Evolutionary conservation across 2,329 filamentous ascomycete species (phyloP).

Genomic region (Fusarium brachygibbosum): DNA sequence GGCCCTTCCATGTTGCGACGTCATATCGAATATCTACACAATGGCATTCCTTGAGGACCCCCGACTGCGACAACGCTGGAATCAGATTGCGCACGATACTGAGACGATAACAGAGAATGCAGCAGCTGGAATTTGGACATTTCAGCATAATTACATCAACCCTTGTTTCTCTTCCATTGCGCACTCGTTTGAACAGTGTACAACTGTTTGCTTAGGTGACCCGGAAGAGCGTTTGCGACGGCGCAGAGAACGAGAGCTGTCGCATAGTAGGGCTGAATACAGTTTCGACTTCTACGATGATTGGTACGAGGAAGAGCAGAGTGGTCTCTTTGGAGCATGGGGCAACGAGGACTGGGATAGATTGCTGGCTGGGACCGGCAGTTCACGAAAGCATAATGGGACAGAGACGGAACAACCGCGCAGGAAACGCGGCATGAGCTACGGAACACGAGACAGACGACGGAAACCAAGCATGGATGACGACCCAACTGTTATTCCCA

Average conservation of each 20-base stretch:
- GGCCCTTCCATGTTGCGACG: constrained; percentile 46
- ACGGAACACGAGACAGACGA: constrained; percentile 75
- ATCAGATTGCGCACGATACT: constrained; percentile 90
- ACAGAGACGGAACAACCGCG: constrained; percentile 71
- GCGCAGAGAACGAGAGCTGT: constrained; percentile 71
- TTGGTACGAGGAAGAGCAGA: constrained; percentile 78
- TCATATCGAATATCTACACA: constrained; percentile 49
- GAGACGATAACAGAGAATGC: constrained; percentile 92
- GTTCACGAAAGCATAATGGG: constrained; percentile 54
- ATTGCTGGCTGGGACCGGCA: constrained; percentile 78
- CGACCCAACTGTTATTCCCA: constrained; percentile 92
- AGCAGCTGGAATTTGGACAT: constrained; percentile 90
- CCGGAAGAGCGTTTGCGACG: constrained; percentile 81
- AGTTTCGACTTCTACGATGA: constrained; percentile 99
- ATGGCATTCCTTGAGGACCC: constrained; percentile 82
- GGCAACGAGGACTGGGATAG: constrained; percentile 87
- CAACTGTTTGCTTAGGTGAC: constrained; percentile 76
- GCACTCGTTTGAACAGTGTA: constrained; percentile 78
- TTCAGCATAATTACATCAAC: constrained; percentile 85
- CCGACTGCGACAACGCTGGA: constrained; percentile 91
- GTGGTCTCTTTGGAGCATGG: constrained; percentile 77
- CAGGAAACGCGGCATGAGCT: constrained; percentile 88
- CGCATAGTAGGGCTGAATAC: constrained; percentile 77
- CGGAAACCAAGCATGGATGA: constrained; percentile 66
- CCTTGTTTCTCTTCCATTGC: constrained; percentile 81